phyloP scores from a whole-genome alignment of 1,139 yeast genomes.

The Geotrichum phurueaensis region DNA sequence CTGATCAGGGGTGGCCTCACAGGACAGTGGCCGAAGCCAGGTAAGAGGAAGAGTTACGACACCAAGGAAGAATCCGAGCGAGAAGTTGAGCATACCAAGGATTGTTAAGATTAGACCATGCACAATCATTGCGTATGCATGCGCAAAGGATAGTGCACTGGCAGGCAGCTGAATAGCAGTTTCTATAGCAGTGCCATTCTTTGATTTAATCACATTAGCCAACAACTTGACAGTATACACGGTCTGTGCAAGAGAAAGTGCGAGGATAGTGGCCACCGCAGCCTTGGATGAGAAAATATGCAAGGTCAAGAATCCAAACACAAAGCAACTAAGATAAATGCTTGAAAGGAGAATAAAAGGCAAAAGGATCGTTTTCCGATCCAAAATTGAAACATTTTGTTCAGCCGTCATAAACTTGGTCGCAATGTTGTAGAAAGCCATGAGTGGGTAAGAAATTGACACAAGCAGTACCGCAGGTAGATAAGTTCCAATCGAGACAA shows the following conservation, averaged over 20 bases:
- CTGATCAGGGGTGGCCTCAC: neutral
- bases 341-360: slow-evolving; percentile 25
- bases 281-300: slow-evolving; percentile 18
- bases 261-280: slow-evolving; percentile 15
- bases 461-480: slow-evolving; percentile 77
- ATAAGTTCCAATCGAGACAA: slow-evolving; percentile 91
- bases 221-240: neutral
- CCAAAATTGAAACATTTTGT: slow-evolving; percentile 2
- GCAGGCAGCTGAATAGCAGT: slow-evolving; percentile 16
- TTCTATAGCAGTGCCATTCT: neutral
- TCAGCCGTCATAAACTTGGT: slow-evolving; percentile 19
- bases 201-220: neutral
- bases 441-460: slow-evolving; percentile 64
- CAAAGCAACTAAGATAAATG: slow-evolving; percentile 21
- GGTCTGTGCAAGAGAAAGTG: slow-evolving; percentile 14
- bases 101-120: slow-evolving; percentile 69
- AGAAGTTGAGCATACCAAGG: slow-evolving; percentile 73
- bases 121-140: slow-evolving; percentile 47
- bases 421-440: slow-evolving; percentile 50
- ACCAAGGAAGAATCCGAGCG: slow-evolving; percentile 70
- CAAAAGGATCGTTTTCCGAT: slow-evolving; percentile 11
- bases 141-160: slow-evolving; percentile 22
- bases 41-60: slow-evolving; percentile 65
- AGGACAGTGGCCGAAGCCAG: slow-evolving; percentile 45
- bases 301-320: slow-evolving; percentile 23